Base-by-base conservation (phyloP, 345 rosid species). In the Orychophragmus violaceus region DNA sequence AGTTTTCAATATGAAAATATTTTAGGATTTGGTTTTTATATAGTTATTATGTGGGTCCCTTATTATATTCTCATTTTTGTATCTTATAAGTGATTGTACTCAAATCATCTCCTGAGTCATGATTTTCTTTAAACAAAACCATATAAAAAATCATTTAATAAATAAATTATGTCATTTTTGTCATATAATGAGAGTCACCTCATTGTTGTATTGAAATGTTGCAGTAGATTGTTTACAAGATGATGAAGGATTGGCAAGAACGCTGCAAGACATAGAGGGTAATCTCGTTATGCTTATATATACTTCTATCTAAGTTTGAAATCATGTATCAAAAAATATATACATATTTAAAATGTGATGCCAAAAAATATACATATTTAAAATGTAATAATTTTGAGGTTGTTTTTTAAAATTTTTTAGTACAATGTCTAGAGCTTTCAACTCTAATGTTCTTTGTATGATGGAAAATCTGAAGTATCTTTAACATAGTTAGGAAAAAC, bases 221-320 rank as follows among this genome's bases (percentile, higher is more conserved):
- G 22, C 35, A 49, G 59, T 9, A 25, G 8, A 5, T 51, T 8
- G 13, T 12, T 6, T 30, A 29, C 24, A 30, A 21, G 55, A 67
- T 27, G 60, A 65, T 55, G 55, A 55, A 56, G 32, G 6, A 44
- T 56, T 42, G 6, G 63, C 71, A 67, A 42, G 55, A 66, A 30
- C 62, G 3, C 42, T 55, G 63, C 71, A 66, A 42, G 45, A 36
- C 1, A 19, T 54, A 22, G 63, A 66, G 0, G 63, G 54, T 66
- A 54, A 21, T 55, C n/a, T 19, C 2, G 5, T 22, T 24, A 35
- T 64, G 33, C 33, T 33, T 48, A 8, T 7, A 30, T 48, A 44
- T 28, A n/a, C n/a, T n/a, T n/a, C n/a, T n/a, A n/a, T n/a, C n/a
- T n/a, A n/a, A n/a, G n/a, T n/a, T n/a, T n/a, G n/a, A n/a, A n/a